Percentiles rank a stretch among this genome's conserved stretches.
Evolutionary conservation across 208 protist genomes (phyloP).

Genomic region (Lotmaria passim): DNA sequence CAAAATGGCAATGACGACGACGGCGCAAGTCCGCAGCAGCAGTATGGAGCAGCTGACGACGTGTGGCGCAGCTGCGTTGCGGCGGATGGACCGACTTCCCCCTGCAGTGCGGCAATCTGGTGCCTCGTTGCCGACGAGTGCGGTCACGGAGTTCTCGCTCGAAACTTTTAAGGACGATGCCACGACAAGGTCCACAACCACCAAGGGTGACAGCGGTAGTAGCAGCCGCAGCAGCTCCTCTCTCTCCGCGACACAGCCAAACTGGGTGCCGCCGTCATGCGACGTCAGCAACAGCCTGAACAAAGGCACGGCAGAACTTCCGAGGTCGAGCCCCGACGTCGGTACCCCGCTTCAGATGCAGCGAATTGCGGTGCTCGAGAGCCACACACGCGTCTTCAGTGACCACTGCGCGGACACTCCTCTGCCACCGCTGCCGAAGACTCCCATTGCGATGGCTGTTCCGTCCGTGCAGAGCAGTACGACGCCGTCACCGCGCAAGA

Average conservation of each 20-base stretch:
- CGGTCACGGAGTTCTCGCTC: neutral
- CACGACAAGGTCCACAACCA: no score
- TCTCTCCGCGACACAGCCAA: neutral
- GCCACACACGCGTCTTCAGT: neutral
- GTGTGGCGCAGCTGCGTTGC: neutral
- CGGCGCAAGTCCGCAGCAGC: neutral
- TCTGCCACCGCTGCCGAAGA: slow-evolving; percentile 16
- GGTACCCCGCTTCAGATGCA: neutral
- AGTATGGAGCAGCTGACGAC: neutral
- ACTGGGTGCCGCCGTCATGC: neutral
- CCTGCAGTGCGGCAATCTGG: neutral
- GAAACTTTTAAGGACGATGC: neutral
- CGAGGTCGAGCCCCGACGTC: neutral
- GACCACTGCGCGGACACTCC: neutral
- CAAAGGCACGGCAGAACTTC: neutral
- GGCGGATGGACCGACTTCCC: neutral
- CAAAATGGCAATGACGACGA: neutral
- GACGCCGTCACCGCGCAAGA: neutral
- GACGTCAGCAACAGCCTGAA: neutral
- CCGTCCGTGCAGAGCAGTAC: neutral
- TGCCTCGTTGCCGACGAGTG: neutral
- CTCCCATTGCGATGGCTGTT: neutral
- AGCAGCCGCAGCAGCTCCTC: slow-evolving; percentile 3
- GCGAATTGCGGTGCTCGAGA: neutral
- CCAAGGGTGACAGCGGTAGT: neutral